A percentile compares a stretch with the other conserved stretches of the same genome.
Evolutionary conservation across 2,329 filamentous ascomycete species (phyloP).

Genomic region (Shiraia bambusicola): DNA sequence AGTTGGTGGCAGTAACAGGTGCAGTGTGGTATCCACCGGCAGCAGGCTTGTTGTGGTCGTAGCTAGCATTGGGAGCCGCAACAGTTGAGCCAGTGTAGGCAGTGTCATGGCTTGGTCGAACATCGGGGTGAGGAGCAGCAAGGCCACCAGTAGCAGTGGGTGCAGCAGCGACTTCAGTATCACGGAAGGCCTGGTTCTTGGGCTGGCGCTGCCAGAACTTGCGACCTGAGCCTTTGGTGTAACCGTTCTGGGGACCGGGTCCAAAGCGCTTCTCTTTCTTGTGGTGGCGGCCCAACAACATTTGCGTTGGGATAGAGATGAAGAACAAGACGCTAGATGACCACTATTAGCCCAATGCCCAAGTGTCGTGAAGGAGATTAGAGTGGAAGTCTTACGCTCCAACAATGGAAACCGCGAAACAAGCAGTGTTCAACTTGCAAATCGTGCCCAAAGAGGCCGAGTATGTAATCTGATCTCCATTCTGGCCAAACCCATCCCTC

Average conservation of each 20-base stretch:
- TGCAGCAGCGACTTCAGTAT: slow-evolving; percentile 49
- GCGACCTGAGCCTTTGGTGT: slow-evolving; percentile 62
- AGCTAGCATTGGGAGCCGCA: slow-evolving; percentile 38
- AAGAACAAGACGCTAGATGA: slow-evolving; percentile 69
- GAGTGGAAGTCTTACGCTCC: slow-evolving; percentile 62
- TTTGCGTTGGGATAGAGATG: slow-evolving; percentile 68
- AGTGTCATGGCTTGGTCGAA: slow-evolving; percentile 53
- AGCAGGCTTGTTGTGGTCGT: slow-evolving; percentile 40
- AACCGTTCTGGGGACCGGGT: slow-evolving; percentile 65
- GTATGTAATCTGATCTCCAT: slow-evolving; percentile 48
- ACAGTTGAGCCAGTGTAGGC: slow-evolving; percentile 52
- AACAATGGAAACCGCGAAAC: slow-evolving; percentile 75
- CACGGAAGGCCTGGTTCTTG: slow-evolving; percentile 39
- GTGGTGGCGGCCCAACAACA: slow-evolving; percentile 69
- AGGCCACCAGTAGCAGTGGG: slow-evolving; percentile 23
- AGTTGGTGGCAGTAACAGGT: slow-evolving; percentile 35
- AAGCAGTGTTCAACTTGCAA: slow-evolving; percentile 75
- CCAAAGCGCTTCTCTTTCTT: slow-evolving; percentile 73
- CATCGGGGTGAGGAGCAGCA: slow-evolving; percentile 27
- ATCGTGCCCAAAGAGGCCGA: slow-evolving; percentile 56
- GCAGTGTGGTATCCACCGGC: slow-evolving; percentile 51
- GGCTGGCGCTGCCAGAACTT: slow-evolving; percentile 49
- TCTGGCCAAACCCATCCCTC: slow-evolving; percentile 53
- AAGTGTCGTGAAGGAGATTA: slow-evolving; percentile 4
- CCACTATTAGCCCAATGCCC: slow-evolving; percentile 5